Base-by-base conservation (phyloP, 73 alveolate genomes). In the Blepharisma stoltei region DNA sequence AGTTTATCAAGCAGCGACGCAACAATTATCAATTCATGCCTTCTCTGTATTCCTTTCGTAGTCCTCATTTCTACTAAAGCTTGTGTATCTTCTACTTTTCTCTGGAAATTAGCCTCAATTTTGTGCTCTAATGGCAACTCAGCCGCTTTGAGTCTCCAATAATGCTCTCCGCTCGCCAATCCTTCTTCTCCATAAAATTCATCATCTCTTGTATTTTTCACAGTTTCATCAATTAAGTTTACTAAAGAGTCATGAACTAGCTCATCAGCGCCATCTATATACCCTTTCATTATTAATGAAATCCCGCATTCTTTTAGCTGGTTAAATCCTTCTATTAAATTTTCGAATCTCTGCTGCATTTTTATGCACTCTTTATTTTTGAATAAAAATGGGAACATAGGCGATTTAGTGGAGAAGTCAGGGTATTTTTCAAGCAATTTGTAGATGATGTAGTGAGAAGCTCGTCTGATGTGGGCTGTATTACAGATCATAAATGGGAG, bases 1-100 rank as follows among this genome's bases (percentile, higher is more conserved):
- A 89, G 86, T 75, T 92, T 92, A 73, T 92, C 98, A 18, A 85
- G 75, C 32, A 85, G 76, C 0, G 84, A 4, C 6, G 92, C 92
- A 18, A 78, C 82, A 79, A 85, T 73, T 6, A 85, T 76, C 54
- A 85, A 67, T 18, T 85, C 82, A 55, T 79, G 77, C 41, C 92
- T 50, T 71, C 76, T 79, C 86, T 84, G 54, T 11, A 78, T 20
- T 32, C 81, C 47, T 54, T 37, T 73, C 65, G 46, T 6, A 80
- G 76, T 52, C 18, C 50, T 66, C 66, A 82, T 11, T 82, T 48
- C 27, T 80, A 78, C 18, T 27, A 70, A 77, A 76, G 68, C 32
- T 54, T n/a, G 20, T 5, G 54, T 75, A 38, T 76, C 84, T 47
- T 83, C 91, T 23, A 83, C 55, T 44, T 79, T 83, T 55, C 86